Percentiles rank a stretch among this genome's conserved stretches.
Evolutionary conservation across 164 flowering plant genomes (phyloP).

Genomic region (Buxus sempervirens): DNA sequence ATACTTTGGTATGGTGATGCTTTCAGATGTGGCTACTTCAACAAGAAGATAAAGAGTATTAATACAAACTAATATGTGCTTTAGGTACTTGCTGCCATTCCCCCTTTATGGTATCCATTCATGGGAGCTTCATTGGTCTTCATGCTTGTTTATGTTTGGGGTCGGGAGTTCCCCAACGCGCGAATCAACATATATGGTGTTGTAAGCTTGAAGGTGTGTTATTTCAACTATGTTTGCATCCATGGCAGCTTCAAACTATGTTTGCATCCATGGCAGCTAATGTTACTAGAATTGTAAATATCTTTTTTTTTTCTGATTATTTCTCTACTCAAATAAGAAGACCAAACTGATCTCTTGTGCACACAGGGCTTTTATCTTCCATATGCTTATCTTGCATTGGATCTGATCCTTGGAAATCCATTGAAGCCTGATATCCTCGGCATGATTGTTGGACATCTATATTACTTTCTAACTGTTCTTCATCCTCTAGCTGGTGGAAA

Average conservation of each 20-base stretch:
- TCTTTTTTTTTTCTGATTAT: too few species aligned
- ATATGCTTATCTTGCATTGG: conserved; percentile 45
- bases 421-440: conserved; percentile 43
- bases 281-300: neutral
- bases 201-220: conserved; percentile 45
- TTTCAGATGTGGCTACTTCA: too few species aligned
- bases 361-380: conserved; percentile 59
- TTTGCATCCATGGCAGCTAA: too few species aligned
- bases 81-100: conserved; percentile 43
- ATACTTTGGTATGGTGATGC: too few species aligned
- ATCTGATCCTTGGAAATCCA: conserved; percentile 37
- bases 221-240: too few species aligned
- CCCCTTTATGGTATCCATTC: conserved; percentile 34
- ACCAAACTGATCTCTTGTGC: neutral
- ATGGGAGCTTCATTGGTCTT: conserved; percentile 50
- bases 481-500: conserved; percentile 47
- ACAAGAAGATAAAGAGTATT: neutral
- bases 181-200: conserved; percentile 43
- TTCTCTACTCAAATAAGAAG: too few species aligned
- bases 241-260: too few species aligned
- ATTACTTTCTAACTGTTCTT: conserved; percentile 54
- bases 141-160: conserved; percentile 60
- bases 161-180: conserved; percentile 56
- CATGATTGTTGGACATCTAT: conserved; percentile 47
- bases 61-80: neutral